These are phyloP conservation scores for Aaosphaeria arxii DNA, from an alignment of 2,329 filamentous ascomycete genomes.

Conservation along the genomic window DNA sequence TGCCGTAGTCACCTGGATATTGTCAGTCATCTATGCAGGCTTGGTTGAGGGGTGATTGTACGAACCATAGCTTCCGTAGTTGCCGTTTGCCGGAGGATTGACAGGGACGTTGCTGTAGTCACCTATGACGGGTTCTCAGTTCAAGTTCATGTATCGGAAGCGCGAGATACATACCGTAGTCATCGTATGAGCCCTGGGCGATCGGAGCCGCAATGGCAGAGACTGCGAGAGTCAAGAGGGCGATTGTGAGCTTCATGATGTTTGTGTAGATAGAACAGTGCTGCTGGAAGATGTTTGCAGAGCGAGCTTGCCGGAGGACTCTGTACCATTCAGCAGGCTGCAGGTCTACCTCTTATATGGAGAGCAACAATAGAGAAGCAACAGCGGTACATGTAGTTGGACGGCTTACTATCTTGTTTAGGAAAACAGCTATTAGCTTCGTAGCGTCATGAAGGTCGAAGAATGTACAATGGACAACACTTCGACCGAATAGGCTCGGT, in stretches of 20 bases:
- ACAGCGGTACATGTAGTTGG: too few relatives aligned
- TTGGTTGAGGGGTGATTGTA: not conserved
- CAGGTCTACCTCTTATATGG: too few relatives aligned
- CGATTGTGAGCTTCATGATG: slow-evolving; percentile 3
- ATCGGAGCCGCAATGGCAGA: slow-evolving; percentile 3
- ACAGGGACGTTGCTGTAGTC: not conserved
- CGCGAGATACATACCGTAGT: slow-evolving; percentile 1
- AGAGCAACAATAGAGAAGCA: too few relatives aligned
- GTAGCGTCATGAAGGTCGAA: too few relatives aligned
- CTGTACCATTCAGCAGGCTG: too few relatives aligned
- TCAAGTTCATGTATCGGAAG: not conserved
- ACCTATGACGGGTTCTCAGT: too few relatives aligned
- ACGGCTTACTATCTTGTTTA: too few relatives aligned
- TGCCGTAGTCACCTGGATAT: slow-evolving; percentile 1
- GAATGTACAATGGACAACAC: too few relatives aligned
- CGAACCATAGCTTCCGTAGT: not conserved
- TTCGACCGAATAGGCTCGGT: too few relatives aligned
- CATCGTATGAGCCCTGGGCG: slow-evolving; percentile 1
- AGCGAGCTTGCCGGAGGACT: too few relatives aligned
- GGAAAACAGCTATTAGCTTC: too few relatives aligned
- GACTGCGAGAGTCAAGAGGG: not conserved
- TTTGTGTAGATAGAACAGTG: not conserved
- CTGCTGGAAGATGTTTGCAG: too few relatives aligned
- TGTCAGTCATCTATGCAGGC: not conserved
- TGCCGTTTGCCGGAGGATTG: not conserved